Evolutionary conservation across 2,329 filamentous ascomycete species (phyloP).

Genomic region (Calonectria pauciramosa): DNA sequence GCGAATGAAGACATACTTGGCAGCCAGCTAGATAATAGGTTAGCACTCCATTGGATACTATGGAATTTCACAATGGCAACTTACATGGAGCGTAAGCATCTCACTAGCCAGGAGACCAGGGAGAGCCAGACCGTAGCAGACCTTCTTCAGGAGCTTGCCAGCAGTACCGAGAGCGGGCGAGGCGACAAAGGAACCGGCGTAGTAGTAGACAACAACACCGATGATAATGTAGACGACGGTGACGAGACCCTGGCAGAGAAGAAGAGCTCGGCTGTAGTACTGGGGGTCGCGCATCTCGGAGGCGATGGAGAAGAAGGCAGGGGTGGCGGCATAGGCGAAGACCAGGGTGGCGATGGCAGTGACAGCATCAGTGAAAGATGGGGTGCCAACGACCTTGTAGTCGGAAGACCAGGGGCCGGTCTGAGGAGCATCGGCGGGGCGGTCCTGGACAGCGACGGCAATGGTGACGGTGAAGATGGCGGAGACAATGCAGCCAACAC

Average conservation of each 20-base stretch:
- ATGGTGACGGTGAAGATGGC: slow-evolving; percentile 12
- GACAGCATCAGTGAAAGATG: slow-evolving; percentile 3
- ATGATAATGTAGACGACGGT: slow-evolving; percentile 4
- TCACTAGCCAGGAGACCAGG: neutral
- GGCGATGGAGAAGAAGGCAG: slow-evolving; percentile 5
- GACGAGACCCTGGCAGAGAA: slow-evolving; percentile 5
- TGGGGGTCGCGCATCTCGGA: slow-evolving; percentile 7
- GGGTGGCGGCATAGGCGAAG: slow-evolving; percentile 8
- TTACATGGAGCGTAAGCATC: slow-evolving; percentile 6
- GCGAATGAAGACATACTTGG: slow-evolving; percentile 6
- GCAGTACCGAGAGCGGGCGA: slow-evolving; percentile 1
- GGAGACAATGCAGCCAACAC: slow-evolving; percentile 2
- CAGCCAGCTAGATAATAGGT: neutral
- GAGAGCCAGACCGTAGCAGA: slow-evolving; percentile 2
- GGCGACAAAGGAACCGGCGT: neutral
- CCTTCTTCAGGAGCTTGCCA: slow-evolving; percentile 5
- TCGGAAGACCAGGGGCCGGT: neutral
- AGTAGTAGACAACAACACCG: slow-evolving; percentile 4
- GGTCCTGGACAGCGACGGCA: slow-evolving; percentile 15
- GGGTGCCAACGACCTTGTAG: neutral
- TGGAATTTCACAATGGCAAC: neutral
- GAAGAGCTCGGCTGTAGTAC: slow-evolving; percentile 1
- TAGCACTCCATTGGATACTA: neutral
- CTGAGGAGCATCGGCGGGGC: neutral
- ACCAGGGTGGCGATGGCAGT: slow-evolving; percentile 7